Conservation (phyloP, 1,284 basidiomycete species). For the Ceratobasidium sp. region DNA sequence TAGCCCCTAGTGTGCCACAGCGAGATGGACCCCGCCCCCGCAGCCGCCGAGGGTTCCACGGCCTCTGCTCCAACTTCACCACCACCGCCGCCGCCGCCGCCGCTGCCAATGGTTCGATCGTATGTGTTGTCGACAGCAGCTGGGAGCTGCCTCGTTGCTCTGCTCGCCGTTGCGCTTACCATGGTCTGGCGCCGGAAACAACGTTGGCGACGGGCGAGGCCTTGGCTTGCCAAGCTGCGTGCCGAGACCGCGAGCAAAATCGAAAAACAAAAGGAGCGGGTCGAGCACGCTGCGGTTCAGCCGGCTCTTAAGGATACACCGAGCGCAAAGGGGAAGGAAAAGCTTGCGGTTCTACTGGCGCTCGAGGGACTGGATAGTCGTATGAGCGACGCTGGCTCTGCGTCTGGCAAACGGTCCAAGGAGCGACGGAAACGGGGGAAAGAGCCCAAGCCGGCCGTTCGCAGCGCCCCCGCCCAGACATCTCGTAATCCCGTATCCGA, state of each 20-base stretch:
- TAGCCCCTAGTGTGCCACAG: background rate
- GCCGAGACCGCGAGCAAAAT: slow-evolving; percentile 36
- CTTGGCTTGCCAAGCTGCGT: slow-evolving; percentile 38
- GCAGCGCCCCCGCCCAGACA: slow-evolving; percentile 1
- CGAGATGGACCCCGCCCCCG: slow-evolving; percentile 10
- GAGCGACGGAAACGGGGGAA: slow-evolving; percentile 34
- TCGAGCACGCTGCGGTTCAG: background rate
- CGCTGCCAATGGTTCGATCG: background rate
- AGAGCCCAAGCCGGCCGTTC: slow-evolving; percentile 21
- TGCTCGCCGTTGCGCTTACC: slow-evolving; percentile 19
- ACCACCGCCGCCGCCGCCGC: background rate
- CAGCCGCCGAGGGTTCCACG: background rate
- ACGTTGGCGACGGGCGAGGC: slow-evolving; percentile 30
- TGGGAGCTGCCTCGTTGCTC: slow-evolving; percentile 23
- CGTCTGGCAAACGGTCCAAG: slow-evolving; percentile 31
- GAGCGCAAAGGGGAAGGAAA: slow-evolving; percentile 5
- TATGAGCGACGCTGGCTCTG: slow-evolving; percentile 20
- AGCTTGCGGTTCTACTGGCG: background rate
- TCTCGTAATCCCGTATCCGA: background rate
- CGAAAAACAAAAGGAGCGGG: slow-evolving; percentile 12
- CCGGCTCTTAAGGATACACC: background rate
- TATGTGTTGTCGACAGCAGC: slow-evolving; percentile 10
- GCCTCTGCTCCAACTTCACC: background rate
- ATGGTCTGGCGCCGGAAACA: slow-evolving; percentile 40
- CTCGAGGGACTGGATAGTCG: background rate